Conservation (phyloP, 2,329 filamentous ascomycete species). For the Apiospora rasikravindrae region DNA sequence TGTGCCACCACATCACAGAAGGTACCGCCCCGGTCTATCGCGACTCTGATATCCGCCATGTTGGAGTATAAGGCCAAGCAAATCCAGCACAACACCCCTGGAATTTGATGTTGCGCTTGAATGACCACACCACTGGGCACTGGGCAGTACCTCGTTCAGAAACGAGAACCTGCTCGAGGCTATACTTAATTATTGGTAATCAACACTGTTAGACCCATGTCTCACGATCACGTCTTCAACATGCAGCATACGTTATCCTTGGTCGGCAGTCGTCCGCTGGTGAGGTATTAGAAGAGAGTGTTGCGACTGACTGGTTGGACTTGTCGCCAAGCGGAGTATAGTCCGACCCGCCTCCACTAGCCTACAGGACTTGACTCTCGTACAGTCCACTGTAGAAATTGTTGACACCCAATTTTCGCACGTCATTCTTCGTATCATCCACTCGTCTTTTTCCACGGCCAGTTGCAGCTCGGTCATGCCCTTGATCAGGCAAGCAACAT, state of each 20-base stretch:
- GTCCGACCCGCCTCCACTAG: neutral
- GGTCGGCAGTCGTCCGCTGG: neutral
- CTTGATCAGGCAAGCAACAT: neutral
- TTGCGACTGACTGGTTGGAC: neutral
- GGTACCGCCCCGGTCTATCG: constrained; percentile 69
- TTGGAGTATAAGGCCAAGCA: neutral
- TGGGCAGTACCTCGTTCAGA: neutral
- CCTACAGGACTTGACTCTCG: no score
- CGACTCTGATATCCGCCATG: constrained; percentile 26
- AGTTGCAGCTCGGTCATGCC: neutral
- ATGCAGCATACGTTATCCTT: neutral
- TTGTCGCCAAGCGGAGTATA: neutral
- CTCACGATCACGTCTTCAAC: neutral
- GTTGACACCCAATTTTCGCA: neutral
- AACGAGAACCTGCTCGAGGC: neutral
- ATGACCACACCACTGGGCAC: neutral
- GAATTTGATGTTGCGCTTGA: neutral
- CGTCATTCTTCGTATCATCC: neutral
- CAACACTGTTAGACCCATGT: neutral
- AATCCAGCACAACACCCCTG: neutral
- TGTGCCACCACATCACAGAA: constrained; percentile 75
- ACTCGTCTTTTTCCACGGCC: neutral
- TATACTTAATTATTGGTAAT: neutral
- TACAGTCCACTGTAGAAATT: neutral
- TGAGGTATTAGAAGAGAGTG: neutral